These are phyloP conservation scores for Rhododendron vialii DNA, from an alignment of 148 eudicot species.

Conservation along the genomic window DNA sequence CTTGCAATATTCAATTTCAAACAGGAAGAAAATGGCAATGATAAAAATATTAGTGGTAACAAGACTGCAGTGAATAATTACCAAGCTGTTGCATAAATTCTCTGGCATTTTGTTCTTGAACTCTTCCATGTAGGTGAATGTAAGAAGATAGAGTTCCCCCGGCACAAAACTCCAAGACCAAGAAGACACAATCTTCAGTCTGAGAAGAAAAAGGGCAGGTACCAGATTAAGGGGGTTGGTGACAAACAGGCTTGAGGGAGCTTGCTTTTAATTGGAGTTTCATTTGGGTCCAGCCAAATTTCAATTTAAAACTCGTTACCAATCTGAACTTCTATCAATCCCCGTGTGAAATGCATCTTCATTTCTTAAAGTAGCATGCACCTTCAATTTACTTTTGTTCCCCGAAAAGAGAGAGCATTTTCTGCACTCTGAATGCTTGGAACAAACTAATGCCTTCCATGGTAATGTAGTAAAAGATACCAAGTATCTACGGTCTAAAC, in stretches of 20 bases:
- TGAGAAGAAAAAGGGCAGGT: slow-evolving; percentile 6
- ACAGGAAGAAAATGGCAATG: neutral
- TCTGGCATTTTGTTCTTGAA: slow-evolving; percentile 33
- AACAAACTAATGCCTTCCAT: neutral
- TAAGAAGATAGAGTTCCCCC: slow-evolving; percentile 47
- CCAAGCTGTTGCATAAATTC: slow-evolving; percentile 44
- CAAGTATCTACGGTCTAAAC: neutral
- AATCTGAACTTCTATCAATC: neutral
- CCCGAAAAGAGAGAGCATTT: neutral
- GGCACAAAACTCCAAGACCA: slow-evolving; percentile 48
- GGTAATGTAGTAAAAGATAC: neutral
- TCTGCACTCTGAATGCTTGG: neutral
- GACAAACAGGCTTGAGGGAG: neutral
- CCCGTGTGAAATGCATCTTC: neutral
- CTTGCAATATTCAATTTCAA: neutral
- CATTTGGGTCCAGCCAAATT: neutral
- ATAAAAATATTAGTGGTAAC: neutral
- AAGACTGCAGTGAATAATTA: slow-evolving; percentile 5
- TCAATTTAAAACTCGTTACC: neutral
- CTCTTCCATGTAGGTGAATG: slow-evolving; percentile 35
- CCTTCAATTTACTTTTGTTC: neutral
- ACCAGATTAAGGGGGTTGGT: neutral
- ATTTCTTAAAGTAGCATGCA: neutral
- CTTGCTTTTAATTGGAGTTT: neutral
- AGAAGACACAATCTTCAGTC: slow-evolving; percentile 32